Evolutionary conservation across 2,329 filamentous ascomycete species (phyloP), one percentile per base, ranked within the genome.

Genomic region (Penicillium sclerotiorum): DNA sequence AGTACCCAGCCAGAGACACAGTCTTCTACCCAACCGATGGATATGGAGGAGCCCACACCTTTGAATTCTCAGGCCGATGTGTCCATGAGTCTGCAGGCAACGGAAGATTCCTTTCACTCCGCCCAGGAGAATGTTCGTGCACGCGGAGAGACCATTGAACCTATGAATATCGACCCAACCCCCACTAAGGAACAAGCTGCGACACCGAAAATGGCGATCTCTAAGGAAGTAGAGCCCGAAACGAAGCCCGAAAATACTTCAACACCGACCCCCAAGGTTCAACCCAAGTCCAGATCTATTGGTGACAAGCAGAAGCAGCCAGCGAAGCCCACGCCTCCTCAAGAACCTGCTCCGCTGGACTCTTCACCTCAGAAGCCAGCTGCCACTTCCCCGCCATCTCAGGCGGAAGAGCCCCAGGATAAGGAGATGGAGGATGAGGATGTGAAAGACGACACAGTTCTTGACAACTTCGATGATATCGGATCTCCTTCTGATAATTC

Each of bases 401-500:
- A 60, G 11, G 12, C 21, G 5, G 49, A 49, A 21, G 30, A 49
- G 8, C 39, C 48, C 20, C 35, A 48, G 8, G 39, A 52, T 23
- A 48, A 59, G 21, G 53, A 60, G 21, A 57, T 54, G 27, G 58
- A 66, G 15, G 57, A 64, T 18, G 45, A 47, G 25, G 59, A 36
- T 17, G 20, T 18, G 35, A 65, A 69, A 35, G 66, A 72, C 21
- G 66, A 72, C 21, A 63, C 63, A 28, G 60, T 64, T 21, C 57
- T 71, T 15, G 68, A 73, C 37, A 66, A 65, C 36, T 63, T 76
- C 40, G 75, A 77, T 50, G 75, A 77, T 42, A 73, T 77, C 22
- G 74, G 71, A 35, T 77, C 75, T 15, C 74, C 76, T 15, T 79
- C 76, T 2, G 74, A 77, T 50, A 70, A 64, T 7, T 77, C 74